These are phyloP conservation scores for Vitis hybrid DNA, from an alignment of 177 flowering plant species.

Conservation along the genomic window DNA sequence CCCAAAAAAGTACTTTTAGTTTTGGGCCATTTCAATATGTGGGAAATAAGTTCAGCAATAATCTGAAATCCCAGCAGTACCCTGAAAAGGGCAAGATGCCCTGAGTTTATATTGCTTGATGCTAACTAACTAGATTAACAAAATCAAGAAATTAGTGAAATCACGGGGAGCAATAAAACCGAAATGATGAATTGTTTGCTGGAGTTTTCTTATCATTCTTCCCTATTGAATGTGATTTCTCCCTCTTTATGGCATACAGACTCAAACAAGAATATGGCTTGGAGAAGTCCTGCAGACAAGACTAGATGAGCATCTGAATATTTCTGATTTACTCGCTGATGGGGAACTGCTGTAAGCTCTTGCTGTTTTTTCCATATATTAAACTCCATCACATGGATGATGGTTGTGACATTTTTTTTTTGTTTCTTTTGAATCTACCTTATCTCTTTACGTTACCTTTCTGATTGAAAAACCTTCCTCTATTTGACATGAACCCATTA, in stretches of 20 bases:
- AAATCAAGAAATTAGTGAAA: no score
- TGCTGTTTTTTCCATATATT: not conserved
- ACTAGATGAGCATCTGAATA: slow-evolving; percentile 43
- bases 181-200: no score
- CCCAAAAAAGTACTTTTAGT: no score
- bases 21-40: no score
- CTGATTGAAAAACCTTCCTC: no score
- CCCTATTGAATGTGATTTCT: not conserved
- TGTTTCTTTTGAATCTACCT: not conserved
- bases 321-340: slow-evolving; percentile 65
- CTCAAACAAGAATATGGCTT: slow-evolving; percentile 72
- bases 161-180: no score
- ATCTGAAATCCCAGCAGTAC: no score
- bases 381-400: not conserved
- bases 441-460: not conserved
- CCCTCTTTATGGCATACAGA: slow-evolving; percentile 25
- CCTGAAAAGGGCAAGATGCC: no score
- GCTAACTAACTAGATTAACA: no score
- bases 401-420: not conserved
- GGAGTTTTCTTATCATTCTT: not conserved
- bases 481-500: no score
- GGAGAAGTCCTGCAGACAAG: slow-evolving; percentile 62
- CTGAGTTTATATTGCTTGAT: no score
- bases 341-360: slow-evolving; percentile 64
- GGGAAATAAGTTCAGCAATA: no score